Percentiles rank a stretch among this genome's conserved stretches.
Conservation (phyloP, 1,284 basidiomycete species). For the Anthracocystis walkeri region DNA sequence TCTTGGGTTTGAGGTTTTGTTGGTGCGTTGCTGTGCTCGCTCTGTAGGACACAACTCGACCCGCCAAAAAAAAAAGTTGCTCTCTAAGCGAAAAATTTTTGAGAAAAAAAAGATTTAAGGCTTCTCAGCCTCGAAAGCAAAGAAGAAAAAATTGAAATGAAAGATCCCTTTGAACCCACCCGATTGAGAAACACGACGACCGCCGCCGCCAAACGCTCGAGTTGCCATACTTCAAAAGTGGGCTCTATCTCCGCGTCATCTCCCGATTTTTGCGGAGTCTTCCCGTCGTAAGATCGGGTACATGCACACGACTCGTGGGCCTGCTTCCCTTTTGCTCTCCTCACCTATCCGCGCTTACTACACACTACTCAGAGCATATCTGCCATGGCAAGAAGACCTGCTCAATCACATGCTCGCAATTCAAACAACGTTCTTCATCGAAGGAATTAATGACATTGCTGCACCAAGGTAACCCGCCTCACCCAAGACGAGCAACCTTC, state of each 20-base stretch:
- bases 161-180: constrained; percentile 11
- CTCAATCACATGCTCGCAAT: not conserved
- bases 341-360: not conserved
- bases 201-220: not conserved
- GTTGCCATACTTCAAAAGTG: not conserved
- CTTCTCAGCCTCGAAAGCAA: too few species aligned
- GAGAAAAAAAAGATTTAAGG: not conserved
- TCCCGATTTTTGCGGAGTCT: not conserved
- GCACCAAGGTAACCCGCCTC: not conserved
- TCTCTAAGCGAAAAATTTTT: constrained; percentile 11
- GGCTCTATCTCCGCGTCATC: constrained; percentile 6
- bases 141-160: not conserved
- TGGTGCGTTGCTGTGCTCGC: not conserved
- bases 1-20: constrained; percentile 13
- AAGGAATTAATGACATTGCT: not conserved
- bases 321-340: not conserved
- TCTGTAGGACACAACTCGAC: too few species aligned
- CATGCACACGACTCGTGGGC: not conserved
- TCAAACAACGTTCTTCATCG: not conserved
- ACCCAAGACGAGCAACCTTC: constrained; percentile 49
- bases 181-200: constrained; percentile 9
- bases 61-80: constrained; percentile 10
- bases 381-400: not conserved
- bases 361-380: not conserved
- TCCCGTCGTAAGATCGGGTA: not conserved